Evolutionary conservation across 768 basidiomycete genomes (phyloP).

Genomic region (Gyrodon lividus): DNA sequence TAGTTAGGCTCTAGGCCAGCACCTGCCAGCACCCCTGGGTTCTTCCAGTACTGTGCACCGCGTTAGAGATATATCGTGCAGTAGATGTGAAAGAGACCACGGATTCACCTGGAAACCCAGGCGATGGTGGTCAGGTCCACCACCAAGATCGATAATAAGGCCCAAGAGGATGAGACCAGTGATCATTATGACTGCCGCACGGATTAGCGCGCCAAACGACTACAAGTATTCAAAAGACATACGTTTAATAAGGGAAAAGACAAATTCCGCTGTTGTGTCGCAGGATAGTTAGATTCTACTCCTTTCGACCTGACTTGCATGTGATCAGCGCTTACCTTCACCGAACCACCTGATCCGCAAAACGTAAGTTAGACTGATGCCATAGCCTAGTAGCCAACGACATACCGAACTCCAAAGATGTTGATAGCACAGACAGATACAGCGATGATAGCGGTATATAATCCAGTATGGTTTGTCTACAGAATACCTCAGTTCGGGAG

Average conservation of each 20-base stretch:
- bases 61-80: background rate
- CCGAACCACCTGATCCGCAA: conserved; percentile 50
- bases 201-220: background rate
- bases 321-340: conserved; percentile 46
- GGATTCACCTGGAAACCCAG: conserved; percentile 62
- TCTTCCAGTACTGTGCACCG: conserved; percentile 39
- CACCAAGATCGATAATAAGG: conserved; percentile 76
- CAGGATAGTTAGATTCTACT: background rate
- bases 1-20: conserved; percentile 1
- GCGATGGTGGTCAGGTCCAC: conserved; percentile 46
- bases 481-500: background rate
- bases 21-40: conserved; percentile 48
- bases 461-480: conserved; percentile 48
- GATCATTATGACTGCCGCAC: conserved; percentile 50
- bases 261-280: conserved; percentile 51
- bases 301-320: background rate
- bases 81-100: background rate
- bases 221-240: conserved; percentile 14
- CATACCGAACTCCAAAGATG: conserved; percentile 64
- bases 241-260: conserved; percentile 67
- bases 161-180: conserved; percentile 59
- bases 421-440: conserved; percentile 60
- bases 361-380: background rate
- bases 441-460: conserved; percentile 58
- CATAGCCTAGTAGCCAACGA: background rate